Evolutionary conservation across 805 yeast species (phyloP).

Genomic region (Yarrowia hollandica): DNA sequence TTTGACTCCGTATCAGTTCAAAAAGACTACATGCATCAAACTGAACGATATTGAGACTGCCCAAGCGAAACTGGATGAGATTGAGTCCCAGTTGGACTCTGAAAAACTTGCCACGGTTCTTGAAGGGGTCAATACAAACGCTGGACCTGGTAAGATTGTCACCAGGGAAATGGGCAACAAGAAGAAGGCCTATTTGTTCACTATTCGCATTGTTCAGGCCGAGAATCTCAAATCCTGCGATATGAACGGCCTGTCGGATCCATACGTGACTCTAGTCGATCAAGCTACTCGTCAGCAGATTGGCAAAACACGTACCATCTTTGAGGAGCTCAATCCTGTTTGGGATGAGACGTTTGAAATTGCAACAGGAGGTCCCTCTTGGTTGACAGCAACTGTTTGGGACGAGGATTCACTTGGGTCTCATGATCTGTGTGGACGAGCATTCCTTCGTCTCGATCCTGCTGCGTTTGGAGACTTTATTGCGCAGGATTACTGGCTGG

Average conservation of each 20-base stretch:
- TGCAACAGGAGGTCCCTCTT: slow-evolving; percentile 46
- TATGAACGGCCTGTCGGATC: slow-evolving; percentile 51
- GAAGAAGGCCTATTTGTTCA: slow-evolving; percentile 48
- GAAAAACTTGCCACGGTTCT: slow-evolving; percentile 53
- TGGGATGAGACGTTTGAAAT: slow-evolving; percentile 88
- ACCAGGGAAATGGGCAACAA: slow-evolving; percentile 6
- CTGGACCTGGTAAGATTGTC: slow-evolving; percentile 41
- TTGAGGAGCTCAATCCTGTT: slow-evolving; percentile 63
- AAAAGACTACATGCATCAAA: slow-evolving; percentile 67
- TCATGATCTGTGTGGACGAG: slow-evolving; percentile 67
- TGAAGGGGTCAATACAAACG: slow-evolving; percentile 33
- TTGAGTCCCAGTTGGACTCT: slow-evolving; percentile 61
- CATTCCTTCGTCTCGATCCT: slow-evolving; percentile 61
- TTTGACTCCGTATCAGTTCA: slow-evolving; percentile 56
- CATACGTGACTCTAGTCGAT: slow-evolving; percentile 65
- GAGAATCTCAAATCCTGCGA: slow-evolving; percentile 56
- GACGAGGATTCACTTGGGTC: slow-evolving; percentile 55
- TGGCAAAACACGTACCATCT: slow-evolving; percentile 68
- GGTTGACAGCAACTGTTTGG: slow-evolving; percentile 68
- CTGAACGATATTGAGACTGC: slow-evolving; percentile 58
- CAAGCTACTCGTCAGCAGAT: slow-evolving; percentile 54
- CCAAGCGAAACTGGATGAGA: slow-evolving; percentile 47
- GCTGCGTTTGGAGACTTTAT: slow-evolving; percentile 64
- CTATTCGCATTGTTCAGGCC: slow-evolving; percentile 62
- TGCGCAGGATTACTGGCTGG: slow-evolving; percentile 57